Evolutionary conservation across 176 grass and related monocot species (phyloP), one percentile per base, ranked within the genome.

Genomic region (Phyllostachys edulis): DNA sequence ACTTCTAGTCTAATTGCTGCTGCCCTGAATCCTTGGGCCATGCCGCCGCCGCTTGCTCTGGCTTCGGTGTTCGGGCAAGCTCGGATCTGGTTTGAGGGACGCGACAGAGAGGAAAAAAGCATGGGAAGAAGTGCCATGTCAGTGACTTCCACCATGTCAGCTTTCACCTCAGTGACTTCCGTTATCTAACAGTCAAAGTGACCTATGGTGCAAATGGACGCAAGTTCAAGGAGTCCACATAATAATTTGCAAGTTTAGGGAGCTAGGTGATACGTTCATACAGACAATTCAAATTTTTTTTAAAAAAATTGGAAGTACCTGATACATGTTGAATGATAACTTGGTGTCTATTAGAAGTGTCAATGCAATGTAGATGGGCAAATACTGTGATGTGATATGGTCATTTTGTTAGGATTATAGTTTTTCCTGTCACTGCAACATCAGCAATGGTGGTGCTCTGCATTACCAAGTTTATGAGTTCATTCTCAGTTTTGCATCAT

Each of bases 381-480:
- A 63, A 62, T 45, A 4, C 29, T 47, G 24, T 66, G 77, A 27
- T 50, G 10, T 66, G 61, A 50, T 27, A 27, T 79, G 15, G 61
- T 66, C 60, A 65, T 71, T 72, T 61, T 46, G 21, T 16, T 73
- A 41, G 40, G 26, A 46, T 49, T 45, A 20, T 82, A 49, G 55
- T 49, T 82, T 82, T 76, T 75, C 57, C 49, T 81, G 78, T 34
- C 27, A 55, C n/a, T n/a, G n/a, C n/a, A n/a, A 10, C 64, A 74
- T 75, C n/a, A 80, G 24, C 62, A 55, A 67, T 73, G 4, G 4
- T 66, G 67, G 38, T 59, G 56, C 34, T 59, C 26, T 9, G 6
- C 69, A 46, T 75, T 23, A 13, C 64, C 61, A 78, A 55, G 51
- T 57, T 80, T 84, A 27, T 67, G 66, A 62, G 36, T 5, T 32